Evolutionary conservation across 805 yeast genomes (phyloP), one percentile per base, ranked within the genome.

Genomic region (Grigorovia humatica): DNA sequence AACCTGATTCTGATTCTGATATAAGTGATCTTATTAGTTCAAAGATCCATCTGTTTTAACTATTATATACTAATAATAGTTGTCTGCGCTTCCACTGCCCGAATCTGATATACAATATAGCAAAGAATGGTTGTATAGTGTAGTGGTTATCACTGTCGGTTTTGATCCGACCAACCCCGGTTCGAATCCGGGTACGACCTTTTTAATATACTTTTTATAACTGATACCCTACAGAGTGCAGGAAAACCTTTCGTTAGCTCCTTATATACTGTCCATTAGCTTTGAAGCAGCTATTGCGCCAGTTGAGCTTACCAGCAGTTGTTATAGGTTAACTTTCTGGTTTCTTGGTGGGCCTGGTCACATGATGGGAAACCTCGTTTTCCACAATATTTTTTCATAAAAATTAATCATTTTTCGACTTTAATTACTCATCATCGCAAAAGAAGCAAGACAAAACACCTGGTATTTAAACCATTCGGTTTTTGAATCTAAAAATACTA

Each of bases 111-210:
- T n/a, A n/a, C n/a, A n/a, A n/a, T n/a, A n/a, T n/a, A n/a, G n/a
- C n/a, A n/a, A n/a, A n/a, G n/a, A n/a, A n/a, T 43, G 57, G 57
- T 54, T 52, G 48, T 78, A 78, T 81, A 79, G 85, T 80, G 85
- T 81, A 81, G 85, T 79, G 85, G 85, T 81, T 79, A 81, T 81
- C 85, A 81, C 85, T 74, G 75, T 79, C 79, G 85, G 85, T 81
- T 81, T 78, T 81, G 85, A 81, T 81, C 85, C 85, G 78, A 69
- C 74, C 81, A 79, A 81, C 85, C 84, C 85, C 85, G 80, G 85
- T 81, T 81, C 86, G 85, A 81, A 79, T 79, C 85, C 85, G 85
- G 85, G 85, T 77, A 78, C 78, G 86, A 80, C 84, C 85, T n/a
- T 32, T 48, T 29, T 20, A 18, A 12, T 32, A 32, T 13, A 4